A percentile compares a stretch with the other conserved stretches of the same genome.
These are phyloP conservation scores for Diaporthe humulicola DNA, from an alignment of 2,329 filamentous ascomycete genomes.

Conservation along the genomic window DNA sequence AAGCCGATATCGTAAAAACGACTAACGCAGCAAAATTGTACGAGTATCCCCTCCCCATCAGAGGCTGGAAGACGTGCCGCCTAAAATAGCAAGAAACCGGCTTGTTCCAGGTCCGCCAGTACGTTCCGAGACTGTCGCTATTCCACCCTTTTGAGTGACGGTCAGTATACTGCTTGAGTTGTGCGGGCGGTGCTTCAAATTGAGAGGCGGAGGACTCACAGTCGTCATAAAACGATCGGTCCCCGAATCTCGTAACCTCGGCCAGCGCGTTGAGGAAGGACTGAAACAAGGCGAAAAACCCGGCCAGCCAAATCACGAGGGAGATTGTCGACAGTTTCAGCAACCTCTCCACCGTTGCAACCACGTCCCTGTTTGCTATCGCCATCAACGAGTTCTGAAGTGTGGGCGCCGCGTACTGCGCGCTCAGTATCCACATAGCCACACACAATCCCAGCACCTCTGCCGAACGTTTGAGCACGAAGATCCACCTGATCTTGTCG, in stretches of 20 bases:
- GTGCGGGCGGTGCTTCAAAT: too few relatives aligned
- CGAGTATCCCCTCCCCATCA: slow-evolving; percentile 87
- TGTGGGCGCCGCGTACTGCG: slow-evolving; percentile 93
- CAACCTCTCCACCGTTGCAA: slow-evolving; percentile 87
- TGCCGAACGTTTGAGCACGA: slow-evolving; percentile 84
- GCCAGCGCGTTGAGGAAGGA: slow-evolving; percentile 91
- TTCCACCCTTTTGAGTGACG: slow-evolving; percentile 77
- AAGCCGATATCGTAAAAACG: slow-evolving; percentile 89
- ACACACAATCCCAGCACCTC: slow-evolving; percentile 84
- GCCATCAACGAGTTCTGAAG: slow-evolving; percentile 91
- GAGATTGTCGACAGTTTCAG: slow-evolving; percentile 97
- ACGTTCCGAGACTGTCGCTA: slow-evolving; percentile 83
- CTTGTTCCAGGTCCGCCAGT: slow-evolving; percentile 98
- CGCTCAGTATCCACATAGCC: slow-evolving; percentile 95
- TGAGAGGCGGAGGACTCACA: slow-evolving; percentile 60
- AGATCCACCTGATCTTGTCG: slow-evolving; percentile 84
- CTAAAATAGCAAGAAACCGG: slow-evolving; percentile 98
- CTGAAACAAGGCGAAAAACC: slow-evolving; percentile 97
- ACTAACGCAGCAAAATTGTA: slow-evolving; percentile 77
- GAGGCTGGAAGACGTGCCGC: slow-evolving; percentile 89
- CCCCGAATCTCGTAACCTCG: slow-evolving; percentile 90
- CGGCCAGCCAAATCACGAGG: slow-evolving; percentile 95
- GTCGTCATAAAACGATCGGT: slow-evolving; percentile 94
- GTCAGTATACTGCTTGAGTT: neutral
- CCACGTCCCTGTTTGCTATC: slow-evolving; percentile 83